Evolutionary conservation across 805 yeast genomes (phyloP), one percentile per base, ranked within the genome.

Genomic region (Osmozyma mogii): DNA sequence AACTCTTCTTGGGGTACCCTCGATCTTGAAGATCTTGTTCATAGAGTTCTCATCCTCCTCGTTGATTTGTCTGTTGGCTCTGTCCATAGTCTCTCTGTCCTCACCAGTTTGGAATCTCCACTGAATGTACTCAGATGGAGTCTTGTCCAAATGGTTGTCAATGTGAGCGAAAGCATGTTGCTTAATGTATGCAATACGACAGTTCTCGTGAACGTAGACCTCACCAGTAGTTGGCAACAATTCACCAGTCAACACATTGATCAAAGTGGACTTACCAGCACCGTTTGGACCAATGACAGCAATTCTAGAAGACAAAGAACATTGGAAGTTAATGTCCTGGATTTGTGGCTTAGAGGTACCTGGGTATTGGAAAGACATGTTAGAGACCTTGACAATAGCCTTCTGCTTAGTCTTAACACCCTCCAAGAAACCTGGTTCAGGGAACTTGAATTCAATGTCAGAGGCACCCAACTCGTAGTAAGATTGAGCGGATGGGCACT

Each of bases 61-160:
- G 62, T 83, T 87, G 66, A 92, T 87, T 67, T 81, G 89, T 78
- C 98, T 85, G 68, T 94, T 85, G 65, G 97, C 98, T 76, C 97
- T 84, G 78, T 92, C 98, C 98, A 92, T 92, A 71, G 98, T 92
- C 78, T 92, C 98, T 76, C 98, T 87, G 72, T 92, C 98, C 77
- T 92, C 98, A 88, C 98, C 98, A 63, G 98, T 92, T 77, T 92
- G 98, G 96, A 89, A 92, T 82, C 98, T 92, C 98, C 98, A 92
- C 76, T 92, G 98, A 56, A 92, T 92, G 76, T 92, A 92, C 77
- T 92, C 98, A 58, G 96, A 87, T 62, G 98, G 98, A 60, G 99
- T 92, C 79, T 83, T 84, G 79, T 92, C 99, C 67, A 89, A 78
- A 66, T 92, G 98, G 63, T 83, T 78, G 70, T 94, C 99, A 59